Base-by-base conservation (phyloP, 2,329 filamentous ascomycete species). In the Cadophora malorum region DNA sequence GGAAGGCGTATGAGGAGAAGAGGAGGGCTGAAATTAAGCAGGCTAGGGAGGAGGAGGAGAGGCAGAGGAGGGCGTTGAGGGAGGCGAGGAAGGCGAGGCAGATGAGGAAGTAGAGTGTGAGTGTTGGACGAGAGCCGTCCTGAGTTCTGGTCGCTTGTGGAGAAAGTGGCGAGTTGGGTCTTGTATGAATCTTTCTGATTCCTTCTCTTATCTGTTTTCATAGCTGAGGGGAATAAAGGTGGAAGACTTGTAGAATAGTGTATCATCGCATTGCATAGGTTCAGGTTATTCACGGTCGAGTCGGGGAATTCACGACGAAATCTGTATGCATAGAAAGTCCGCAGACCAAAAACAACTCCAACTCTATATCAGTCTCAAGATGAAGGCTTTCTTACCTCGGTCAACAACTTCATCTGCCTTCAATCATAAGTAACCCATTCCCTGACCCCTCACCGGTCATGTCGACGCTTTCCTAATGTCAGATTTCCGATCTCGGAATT, bases 1-100 rank as follows among this genome's bases (percentile, higher is more conserved):
- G 63, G 63, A 47, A 45, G 67, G 45, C 12, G 58, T 70, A 64
- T 63, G 62, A 56, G 52, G 1, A 7, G 60, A 56, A 35, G 61
- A 50, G 56, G 60, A 52, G 53, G 23, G 45, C 9, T 25, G 60
- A 45, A 45, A 64, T 23, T 16, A 65, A 38, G 33, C 21, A 12
- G n/a, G 45, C 19, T 19, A 49, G n/a, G 4, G 3, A 8, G 33
- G 56, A 28, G 21, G 56, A 38, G 33, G 14, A 5, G n/a, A 35
- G 2, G 14, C 21, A 14, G 49, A 41, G 21, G 49, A 25, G 21
- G n/a, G n/a, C 16, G 6, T 49, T n/a, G 49, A 64, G 23, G 49
- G n/a, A 23, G 47, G 45, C 19, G 45, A 49, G 19, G 45, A 49
- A 21, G 41, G 41, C 41, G 41, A 47, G 16, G 41, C 12, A 19